Evolutionary conservation across 148 eudicot species (phyloP), one percentile per base, ranked within the genome.

Genomic region (Beta vulgaris): DNA sequence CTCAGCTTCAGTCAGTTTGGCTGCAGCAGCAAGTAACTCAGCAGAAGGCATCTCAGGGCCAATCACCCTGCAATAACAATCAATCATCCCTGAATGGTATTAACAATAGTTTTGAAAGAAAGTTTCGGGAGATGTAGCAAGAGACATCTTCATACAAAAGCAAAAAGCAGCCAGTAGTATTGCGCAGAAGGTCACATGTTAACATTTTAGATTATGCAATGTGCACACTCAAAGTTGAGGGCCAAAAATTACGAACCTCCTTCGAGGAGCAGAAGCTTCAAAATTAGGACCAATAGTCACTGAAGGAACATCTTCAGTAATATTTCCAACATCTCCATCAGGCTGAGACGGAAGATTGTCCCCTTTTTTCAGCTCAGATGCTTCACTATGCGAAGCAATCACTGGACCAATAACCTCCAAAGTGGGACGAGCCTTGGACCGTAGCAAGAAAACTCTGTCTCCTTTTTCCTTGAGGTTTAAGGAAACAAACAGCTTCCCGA

Each of bases 1-100:
- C 87, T 92, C 91, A 34, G 98, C 98, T 85, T 94, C 93, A 51
- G 98, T 94, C 69, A 91, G 81, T 75, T 92, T 94, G 71, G 98
- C 97, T 73, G 98, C 98, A 59, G 97, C 98, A 87, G 93, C 98
- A 86, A 94, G 98, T 76, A 94, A 86, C 76, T 94, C 97, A 29
- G 97, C 96, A 65, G 97, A 94, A 43, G 98, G 98, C 93, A 94
- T 88, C 81, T 83, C 93, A 75, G 98, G 98, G 51, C 98, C 98
- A 82, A 94, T 85, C 79, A 82, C 80, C 85, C 97, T 93, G 84
- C 74, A 76, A 55, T 43, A 82, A 60, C 44, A 65, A 76, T 60
- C 12, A 80, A 76, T 11, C 9, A 55, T 76, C 49, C 21, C 2
- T 11, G 14, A 44, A 16, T 44, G 49, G 49, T 46, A 29, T 7